These are phyloP conservation scores for Hypoxylon sp. DNA, from an alignment of 2,329 filamentous ascomycete genomes.

Conservation along the genomic window DNA sequence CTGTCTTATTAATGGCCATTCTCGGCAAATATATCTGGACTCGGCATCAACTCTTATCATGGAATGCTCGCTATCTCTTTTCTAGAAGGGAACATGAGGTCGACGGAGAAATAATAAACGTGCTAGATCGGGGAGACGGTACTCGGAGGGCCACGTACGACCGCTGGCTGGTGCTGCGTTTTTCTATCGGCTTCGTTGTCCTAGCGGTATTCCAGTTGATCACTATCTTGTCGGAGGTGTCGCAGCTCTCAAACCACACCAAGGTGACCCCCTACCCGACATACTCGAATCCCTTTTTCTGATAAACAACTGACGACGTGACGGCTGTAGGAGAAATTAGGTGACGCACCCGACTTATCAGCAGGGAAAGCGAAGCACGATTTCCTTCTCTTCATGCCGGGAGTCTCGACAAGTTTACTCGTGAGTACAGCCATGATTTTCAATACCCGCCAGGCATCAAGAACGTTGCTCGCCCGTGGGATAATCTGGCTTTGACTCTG, in stretches of 20 bases:
- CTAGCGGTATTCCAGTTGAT: constrained; percentile 47
- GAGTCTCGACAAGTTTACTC: constrained; percentile 39
- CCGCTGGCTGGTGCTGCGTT: constrained; percentile 49
- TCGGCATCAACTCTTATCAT: constrained; percentile 43
- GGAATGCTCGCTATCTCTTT: constrained; percentile 40
- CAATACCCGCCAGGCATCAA: too few species aligned
- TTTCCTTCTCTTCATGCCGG: constrained; percentile 47
- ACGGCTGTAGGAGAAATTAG: constrained; percentile 30
- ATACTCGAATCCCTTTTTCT: not conserved
- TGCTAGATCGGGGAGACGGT: constrained; percentile 25
- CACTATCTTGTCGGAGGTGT: constrained; percentile 46
- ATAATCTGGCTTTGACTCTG: too few species aligned
- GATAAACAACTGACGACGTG: not conserved
- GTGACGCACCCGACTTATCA: constrained; percentile 43
- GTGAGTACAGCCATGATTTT: constrained; percentile 24
- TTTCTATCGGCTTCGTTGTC: constrained; percentile 49
- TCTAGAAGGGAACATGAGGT: constrained; percentile 37
- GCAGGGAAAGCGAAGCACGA: constrained; percentile 41
- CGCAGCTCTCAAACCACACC: constrained; percentile 39
- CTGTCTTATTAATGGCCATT: constrained; percentile 48
- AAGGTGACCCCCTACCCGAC: constrained; percentile 3
- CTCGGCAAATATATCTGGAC: constrained; percentile 51
- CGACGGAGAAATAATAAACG: constrained; percentile 29
- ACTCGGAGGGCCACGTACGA: constrained; percentile 48
- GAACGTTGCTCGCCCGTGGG: too few species aligned